Percentiles rank a stretch among this genome's conserved stretches.
phyloP scores from a whole-genome alignment of 2,329 filamentous ascomycete genomes.

The Pleomassaria siparia region DNA sequence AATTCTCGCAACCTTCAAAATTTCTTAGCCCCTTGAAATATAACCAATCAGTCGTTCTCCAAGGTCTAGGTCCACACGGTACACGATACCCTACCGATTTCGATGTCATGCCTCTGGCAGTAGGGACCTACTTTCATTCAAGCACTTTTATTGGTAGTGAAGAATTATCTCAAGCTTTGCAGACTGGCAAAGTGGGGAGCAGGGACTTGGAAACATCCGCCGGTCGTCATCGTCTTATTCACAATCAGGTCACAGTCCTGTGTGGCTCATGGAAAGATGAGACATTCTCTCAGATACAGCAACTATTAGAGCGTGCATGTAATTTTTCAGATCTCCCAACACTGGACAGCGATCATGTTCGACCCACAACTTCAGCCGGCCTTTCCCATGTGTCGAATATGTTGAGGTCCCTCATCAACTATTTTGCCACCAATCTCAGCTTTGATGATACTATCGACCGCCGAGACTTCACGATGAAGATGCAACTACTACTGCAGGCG shows the following conservation, averaged over 20 bases:
- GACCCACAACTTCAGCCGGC: neutral
- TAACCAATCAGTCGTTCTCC: conserved; percentile 21
- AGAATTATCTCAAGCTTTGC: conserved; percentile 52
- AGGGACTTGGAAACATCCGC: conserved; percentile 48
- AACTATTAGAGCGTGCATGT: conserved; percentile 14
- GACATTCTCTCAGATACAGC: conserved; percentile 46
- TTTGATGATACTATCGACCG: conserved; percentile 60
- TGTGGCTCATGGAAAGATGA: conserved; percentile 61
- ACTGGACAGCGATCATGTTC: neutral
- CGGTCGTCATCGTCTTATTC: conserved; percentile 43
- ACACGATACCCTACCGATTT: conserved; percentile 57
- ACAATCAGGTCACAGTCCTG: conserved; percentile 38
- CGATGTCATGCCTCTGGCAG: conserved; percentile 51
- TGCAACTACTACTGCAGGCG: conserved; percentile 45
- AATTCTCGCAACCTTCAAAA: too few species aligned
- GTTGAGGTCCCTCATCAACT: conserved; percentile 52
- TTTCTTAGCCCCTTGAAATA: conserved; percentile 4
- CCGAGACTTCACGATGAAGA: conserved; percentile 46
- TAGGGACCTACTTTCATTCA: conserved; percentile 58
- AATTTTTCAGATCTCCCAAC: conserved; percentile 2
- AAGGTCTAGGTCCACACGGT: conserved; percentile 53
- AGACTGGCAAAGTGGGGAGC: conserved; percentile 4
- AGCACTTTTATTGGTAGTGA: conserved; percentile 61
- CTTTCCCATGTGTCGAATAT: conserved; percentile 21
- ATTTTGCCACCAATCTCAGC: conserved; percentile 51